Percentiles rank a stretch among this genome's conserved stretches.
Conservation (phyloP, 257 asterid species). For the Lavandula angustifolia region DNA sequence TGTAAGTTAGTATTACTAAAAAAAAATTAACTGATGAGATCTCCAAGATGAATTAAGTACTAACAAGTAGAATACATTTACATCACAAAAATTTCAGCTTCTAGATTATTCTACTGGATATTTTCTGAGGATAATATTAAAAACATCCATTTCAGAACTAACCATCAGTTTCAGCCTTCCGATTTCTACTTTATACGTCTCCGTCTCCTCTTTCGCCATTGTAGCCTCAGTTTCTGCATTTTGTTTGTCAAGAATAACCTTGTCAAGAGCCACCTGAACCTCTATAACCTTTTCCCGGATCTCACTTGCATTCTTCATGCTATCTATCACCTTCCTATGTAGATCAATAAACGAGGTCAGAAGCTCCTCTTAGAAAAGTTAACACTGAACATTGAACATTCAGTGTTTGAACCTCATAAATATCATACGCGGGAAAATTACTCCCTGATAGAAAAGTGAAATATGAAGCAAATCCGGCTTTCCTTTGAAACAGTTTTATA, state of each 20-base stretch:
- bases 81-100: constrained; percentile 17
- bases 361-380: constrained; percentile 1
- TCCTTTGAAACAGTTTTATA: constrained; percentile 17
- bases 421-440: neutral
- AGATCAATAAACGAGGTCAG: constrained; percentile 32
- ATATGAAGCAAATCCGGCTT: constrained; percentile 23
- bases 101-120: constrained; percentile 6
- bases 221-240: constrained; percentile 71
- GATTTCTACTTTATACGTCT: constrained; percentile 62
- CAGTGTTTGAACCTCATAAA: constrained; percentile 19
- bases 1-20: constrained; percentile 12
- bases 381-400: constrained; percentile 5
- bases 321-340: constrained; percentile 74
- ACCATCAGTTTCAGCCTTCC: constrained; percentile 82
- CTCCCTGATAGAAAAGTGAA: constrained; percentile 16
- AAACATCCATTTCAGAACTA: constrained; percentile 34
- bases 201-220: constrained; percentile 67
- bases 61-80: neutral
- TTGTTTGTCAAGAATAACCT: constrained; percentile 68
- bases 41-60: constrained; percentile 16
- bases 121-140: constrained; percentile 16
- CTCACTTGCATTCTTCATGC: constrained; percentile 75
- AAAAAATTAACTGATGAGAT: neutral
- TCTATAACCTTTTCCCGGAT: constrained; percentile 65
- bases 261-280: constrained; percentile 71